Evolutionary conservation across 352 stramenopile species (phyloP), one percentile per base, ranked within the genome.

Genomic region (Phytophthora cactorum): DNA sequence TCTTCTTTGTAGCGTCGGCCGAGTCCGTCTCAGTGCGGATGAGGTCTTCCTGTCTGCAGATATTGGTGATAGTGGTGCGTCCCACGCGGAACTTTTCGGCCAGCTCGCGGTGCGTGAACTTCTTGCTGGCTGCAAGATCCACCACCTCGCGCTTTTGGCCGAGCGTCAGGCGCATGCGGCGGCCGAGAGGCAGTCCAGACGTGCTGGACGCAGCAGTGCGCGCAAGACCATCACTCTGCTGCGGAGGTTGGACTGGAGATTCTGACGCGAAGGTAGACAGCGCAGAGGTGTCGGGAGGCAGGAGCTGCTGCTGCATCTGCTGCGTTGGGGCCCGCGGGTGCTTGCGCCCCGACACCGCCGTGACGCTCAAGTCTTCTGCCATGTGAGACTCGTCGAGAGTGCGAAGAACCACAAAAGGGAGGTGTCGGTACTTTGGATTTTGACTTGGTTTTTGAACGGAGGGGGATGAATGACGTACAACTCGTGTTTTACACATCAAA

Each of bases 1-100:
- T 88, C 76, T 95, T 95, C 77, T 95, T 95, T 32, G 82, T 76
- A 8, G 84, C 84, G 68, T 95, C 87, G 6, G 87, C 87, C 45
- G 87, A 93, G 75, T 95, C 85, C n/a, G 87, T 95, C 72, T 95
- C 87, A 0, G 80, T 87, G 56, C 86, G 85, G 56, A 95, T 93
- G 12, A 93, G 58, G 15, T 93, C 82, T 39, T 92, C 85, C 63
- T 95, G 84, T n/a, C 82, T 70, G 61, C 84, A 95, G 46, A 95
- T 93, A 71, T 93, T 95, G 44, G 88, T 95, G 70, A 95, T 93
- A 17, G 88, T 95, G 31, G 86, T 95, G 58, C 85, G 84, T 0
- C 85, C 85, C 28, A 93, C 85, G 36, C 72, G 74, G 67, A 95
- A 95, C 74, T 91, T 91, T 49, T 93, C 81, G 17, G 88, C 88